These are phyloP conservation scores for Naganishia liquefaciens DNA, from an alignment of 1,284 basidiomycete genomes.

Conservation along the genomic window DNA sequence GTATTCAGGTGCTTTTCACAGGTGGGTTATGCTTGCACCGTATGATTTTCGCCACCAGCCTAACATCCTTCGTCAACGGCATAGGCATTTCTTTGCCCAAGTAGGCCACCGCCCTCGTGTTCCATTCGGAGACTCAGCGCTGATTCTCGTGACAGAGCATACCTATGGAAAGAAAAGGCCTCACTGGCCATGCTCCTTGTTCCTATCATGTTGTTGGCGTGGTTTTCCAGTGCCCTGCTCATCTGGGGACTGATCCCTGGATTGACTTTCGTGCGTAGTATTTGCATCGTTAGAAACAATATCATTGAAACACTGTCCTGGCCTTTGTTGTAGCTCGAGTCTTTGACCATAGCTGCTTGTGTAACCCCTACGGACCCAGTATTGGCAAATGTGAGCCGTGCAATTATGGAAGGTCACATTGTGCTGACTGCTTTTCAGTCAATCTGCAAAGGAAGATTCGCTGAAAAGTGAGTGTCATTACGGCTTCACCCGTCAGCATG, in stretches of 20 bases:
- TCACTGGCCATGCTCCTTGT: conserved; percentile 78
- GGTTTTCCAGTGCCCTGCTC: conserved; percentile 78
- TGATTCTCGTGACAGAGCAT: conserved; percentile 50
- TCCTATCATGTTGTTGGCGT: conserved; percentile 78
- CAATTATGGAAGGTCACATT: background rate
- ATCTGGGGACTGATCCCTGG: conserved; percentile 86
- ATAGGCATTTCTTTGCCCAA: conserved; percentile 92
- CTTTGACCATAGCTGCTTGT: conserved; percentile 84
- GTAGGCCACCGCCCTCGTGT: conserved; percentile 47
- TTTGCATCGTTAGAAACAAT: too few species aligned
- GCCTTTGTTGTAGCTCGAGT: conserved; percentile 59
- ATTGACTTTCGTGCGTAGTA: conserved; percentile 63
- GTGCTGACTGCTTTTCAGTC: conserved; percentile 32
- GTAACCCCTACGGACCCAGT: conserved; percentile 97
- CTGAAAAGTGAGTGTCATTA: conserved; percentile 57
- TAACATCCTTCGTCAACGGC: background rate
- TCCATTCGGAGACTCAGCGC: background rate
- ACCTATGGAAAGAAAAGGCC: conserved; percentile 82
- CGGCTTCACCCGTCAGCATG: background rate
- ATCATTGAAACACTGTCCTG: background rate
- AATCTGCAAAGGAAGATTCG: conserved; percentile 48
- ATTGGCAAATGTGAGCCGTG: conserved; percentile 69
- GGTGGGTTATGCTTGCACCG: background rate
- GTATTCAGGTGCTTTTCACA: conserved; percentile 90
- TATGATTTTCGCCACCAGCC: background rate